Conservation (phyloP, 495 filamentous ascomycete species). For the Aspergillus nanangensis region DNA sequence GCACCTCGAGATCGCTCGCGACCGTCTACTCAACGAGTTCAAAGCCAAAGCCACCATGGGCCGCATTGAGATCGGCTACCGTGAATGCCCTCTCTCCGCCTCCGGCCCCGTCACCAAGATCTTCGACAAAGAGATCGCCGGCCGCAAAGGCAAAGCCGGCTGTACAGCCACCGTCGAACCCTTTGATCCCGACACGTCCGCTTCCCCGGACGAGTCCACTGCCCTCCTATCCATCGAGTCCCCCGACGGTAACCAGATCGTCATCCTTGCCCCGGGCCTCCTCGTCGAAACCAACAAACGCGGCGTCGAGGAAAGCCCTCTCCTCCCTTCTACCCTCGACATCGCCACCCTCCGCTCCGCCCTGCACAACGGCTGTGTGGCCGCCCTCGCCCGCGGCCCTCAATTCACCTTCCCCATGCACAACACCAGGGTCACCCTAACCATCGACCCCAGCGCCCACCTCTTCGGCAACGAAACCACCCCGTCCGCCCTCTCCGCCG, state of each 20-base stretch:
- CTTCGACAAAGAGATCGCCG: constrained; percentile 76
- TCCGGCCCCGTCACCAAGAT: constrained; percentile 51
- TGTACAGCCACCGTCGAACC: constrained; percentile 67
- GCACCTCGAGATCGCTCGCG: constrained; percentile 92
- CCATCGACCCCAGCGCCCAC: constrained; percentile 60
- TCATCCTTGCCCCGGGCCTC: constrained; percentile 45
- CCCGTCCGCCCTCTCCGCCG: constrained; percentile 70
- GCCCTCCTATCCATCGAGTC: constrained; percentile 26
- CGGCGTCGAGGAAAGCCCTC: constrained; percentile 32
- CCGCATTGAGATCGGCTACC: constrained; percentile 92
- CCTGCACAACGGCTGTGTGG: constrained; percentile 72
- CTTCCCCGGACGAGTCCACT: constrained; percentile 18
- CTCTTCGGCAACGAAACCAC: constrained; percentile 64
- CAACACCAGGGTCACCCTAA: constrained; percentile 61
- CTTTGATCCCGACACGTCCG: constrained; percentile 31
- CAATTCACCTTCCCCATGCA: constrained; percentile 72
- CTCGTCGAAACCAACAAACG: constrained; percentile 31
- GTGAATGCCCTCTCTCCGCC: constrained; percentile 62
- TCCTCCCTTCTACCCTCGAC: constrained; percentile 56
- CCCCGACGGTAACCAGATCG: constrained; percentile 55
- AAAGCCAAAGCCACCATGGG: constrained; percentile 88
- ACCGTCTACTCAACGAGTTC: constrained; percentile 82
- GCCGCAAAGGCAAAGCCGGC: constrained; percentile 70
- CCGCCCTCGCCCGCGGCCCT: constrained; percentile 82
- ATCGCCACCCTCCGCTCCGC: constrained; percentile 56